phyloP scores from a whole-genome alignment of 2,329 filamentous ascomycete genomes.

The Coleophoma crateriformis region DNA sequence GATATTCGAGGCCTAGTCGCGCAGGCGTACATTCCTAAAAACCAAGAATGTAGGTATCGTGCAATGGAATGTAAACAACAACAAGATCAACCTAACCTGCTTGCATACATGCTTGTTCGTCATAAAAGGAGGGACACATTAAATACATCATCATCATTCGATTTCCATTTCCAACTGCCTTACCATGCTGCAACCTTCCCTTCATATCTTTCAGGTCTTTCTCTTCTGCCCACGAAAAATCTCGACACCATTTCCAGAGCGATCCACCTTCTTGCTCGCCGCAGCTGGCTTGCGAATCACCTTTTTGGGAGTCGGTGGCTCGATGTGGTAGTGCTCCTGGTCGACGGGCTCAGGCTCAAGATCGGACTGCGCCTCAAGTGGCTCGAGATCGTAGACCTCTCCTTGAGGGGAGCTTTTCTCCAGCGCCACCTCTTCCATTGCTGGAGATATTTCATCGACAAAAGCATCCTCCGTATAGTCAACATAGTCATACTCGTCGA shows the following conservation, averaged over 20 bases:
- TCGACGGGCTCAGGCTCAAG: neutral
- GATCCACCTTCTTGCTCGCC: neutral
- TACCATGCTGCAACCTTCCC: no score
- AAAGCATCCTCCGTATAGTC: neutral
- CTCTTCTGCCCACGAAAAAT: neutral
- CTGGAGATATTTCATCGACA: conserved; percentile 6
- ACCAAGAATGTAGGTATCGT: no score
- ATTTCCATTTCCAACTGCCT: no score
- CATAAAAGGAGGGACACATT: no score
- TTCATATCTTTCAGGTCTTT: neutral
- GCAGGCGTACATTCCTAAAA: no score
- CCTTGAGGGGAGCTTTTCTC: no score
- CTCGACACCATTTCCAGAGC: neutral
- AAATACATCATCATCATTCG: no score
- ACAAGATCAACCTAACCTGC: no score
- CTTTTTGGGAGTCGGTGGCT: neutral
- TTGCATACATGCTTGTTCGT: no score
- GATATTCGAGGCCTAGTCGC: no score
- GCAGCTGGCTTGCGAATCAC: neutral
- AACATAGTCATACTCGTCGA: neutral
- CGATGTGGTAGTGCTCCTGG: neutral
- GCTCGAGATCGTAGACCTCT: neutral
- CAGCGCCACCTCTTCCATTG: neutral
- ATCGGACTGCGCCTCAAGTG: neutral
- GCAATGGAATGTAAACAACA: no score